phyloP scores from a whole-genome alignment of 768 basidiomycete genomes.

The Cantharellus anzutake region DNA sequence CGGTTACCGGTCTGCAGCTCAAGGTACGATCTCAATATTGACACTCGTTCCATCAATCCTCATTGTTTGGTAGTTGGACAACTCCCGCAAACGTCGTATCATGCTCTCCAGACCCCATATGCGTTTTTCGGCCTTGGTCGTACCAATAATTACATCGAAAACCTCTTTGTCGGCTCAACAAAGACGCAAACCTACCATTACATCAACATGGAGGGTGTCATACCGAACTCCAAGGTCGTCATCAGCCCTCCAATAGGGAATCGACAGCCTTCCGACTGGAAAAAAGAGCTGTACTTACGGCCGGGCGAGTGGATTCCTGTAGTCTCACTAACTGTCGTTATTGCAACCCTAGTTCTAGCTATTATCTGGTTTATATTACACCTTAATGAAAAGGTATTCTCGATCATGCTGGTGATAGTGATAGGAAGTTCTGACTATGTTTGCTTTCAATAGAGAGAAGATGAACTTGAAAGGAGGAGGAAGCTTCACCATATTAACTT shows the following conservation, averaged over 20 bases:
- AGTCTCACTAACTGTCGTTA: constrained; percentile 80
- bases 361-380: constrained; percentile 74
- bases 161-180: constrained; percentile 88
- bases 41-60: constrained; percentile 2
- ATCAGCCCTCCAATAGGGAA: constrained; percentile 36
- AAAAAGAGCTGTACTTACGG: constrained; percentile 69
- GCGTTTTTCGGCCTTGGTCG: constrained; percentile 92
- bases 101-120: constrained; percentile 78
- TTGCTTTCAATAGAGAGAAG: constrained; percentile 46
- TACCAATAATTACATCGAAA: constrained; percentile 99
- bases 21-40: constrained; percentile 28
- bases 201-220: constrained; percentile 90
- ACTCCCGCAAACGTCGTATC: constrained; percentile 83
- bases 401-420: not conserved
- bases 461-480: constrained; percentile 75
- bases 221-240: constrained; percentile 94
- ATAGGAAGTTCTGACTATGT: constrained; percentile 2
- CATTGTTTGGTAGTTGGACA: constrained; percentile 48
- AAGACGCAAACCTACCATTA: constrained; percentile 50
- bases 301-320: constrained; percentile 97
- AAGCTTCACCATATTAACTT: constrained; percentile 96
- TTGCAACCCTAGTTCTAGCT: constrained; percentile 51
- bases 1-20: constrained; percentile 74
- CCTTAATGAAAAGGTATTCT: constrained; percentile 69
- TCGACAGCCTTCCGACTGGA: constrained; percentile 40